phyloP scores from a whole-genome alignment of 106 monocot species.

The Dendrobium chrysotoxum region DNA sequence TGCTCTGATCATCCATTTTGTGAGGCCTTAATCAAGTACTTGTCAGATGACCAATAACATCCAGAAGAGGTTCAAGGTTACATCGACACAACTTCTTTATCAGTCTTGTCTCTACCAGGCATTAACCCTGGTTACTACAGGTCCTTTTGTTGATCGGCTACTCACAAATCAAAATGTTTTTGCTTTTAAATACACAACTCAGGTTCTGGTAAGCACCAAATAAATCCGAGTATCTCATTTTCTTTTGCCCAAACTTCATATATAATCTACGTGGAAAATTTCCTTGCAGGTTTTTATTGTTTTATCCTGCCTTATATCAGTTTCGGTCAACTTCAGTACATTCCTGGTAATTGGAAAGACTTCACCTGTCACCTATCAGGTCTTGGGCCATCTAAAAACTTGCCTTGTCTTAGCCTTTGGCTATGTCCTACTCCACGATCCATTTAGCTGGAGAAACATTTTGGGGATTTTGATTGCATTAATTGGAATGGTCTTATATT shows the following conservation, averaged over 20 bases:
- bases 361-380: constrained; percentile 69
- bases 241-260: not conserved
- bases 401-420: constrained; percentile 67
- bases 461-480: constrained; percentile 57
- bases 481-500: constrained; percentile 58
- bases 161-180: constrained; percentile 79
- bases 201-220: constrained; percentile 55
- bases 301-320: constrained; percentile 57
- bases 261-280: not conserved
- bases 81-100: constrained; percentile 90
- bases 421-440: constrained; percentile 65
- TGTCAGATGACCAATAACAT: constrained; percentile 97
- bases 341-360: constrained; percentile 63
- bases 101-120: constrained; percentile 96
- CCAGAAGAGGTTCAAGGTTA: constrained; percentile 96
- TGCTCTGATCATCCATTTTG: not conserved
- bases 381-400: constrained; percentile 71
- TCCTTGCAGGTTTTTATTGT: constrained; percentile 43
- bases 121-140: constrained; percentile 56
- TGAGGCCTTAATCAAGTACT: constrained; percentile 42
- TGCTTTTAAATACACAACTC: constrained; percentile 81
- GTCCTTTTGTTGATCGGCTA: constrained; percentile 90
- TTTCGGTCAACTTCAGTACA: constrained; percentile 47
- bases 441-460: constrained; percentile 73
- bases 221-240: not conserved